A percentile compares a stretch with the other conserved stretches of the same genome.
These are phyloP conservation scores for Claviceps sorghi DNA, from an alignment of 2,329 filamentous ascomycete species.

Conservation along the genomic window DNA sequence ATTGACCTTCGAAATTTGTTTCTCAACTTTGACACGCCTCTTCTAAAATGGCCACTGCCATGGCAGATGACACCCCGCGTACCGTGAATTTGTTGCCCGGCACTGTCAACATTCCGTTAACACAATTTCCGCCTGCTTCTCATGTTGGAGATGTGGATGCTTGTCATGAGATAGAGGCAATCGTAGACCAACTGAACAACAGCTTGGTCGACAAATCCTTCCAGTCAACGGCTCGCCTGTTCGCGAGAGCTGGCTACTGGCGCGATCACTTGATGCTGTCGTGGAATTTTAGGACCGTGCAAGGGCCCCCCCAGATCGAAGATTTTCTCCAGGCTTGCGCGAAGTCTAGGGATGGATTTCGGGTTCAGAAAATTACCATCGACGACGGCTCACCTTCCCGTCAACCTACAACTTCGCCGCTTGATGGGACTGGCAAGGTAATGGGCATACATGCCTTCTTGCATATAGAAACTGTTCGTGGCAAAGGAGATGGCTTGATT, in stretches of 20 bases:
- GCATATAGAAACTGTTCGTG: slow-evolving; percentile 35
- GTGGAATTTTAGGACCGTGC: slow-evolving; percentile 40
- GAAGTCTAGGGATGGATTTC: slow-evolving; percentile 21
- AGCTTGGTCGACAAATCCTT: slow-evolving; percentile 22
- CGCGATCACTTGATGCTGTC: slow-evolving; percentile 42
- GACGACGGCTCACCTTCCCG: slow-evolving; percentile 30
- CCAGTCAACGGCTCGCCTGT: slow-evolving; percentile 20
- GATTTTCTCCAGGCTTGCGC: slow-evolving; percentile 22
- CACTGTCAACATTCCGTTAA: slow-evolving; percentile 37
- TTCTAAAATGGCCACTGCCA: not conserved
- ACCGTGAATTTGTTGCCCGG: slow-evolving; percentile 22
- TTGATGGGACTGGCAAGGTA: slow-evolving; percentile 35
- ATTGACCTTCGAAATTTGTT: not conserved
- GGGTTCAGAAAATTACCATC: slow-evolving; percentile 28
- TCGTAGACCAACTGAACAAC: slow-evolving; percentile 27
- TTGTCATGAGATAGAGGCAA: slow-evolving; percentile 20
- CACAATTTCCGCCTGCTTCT: slow-evolving; percentile 24
- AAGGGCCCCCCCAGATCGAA: slow-evolving; percentile 25
- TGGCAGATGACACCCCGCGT: not conserved
- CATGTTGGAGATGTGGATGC: slow-evolving; percentile 19
- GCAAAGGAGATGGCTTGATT: slow-evolving; percentile 40
- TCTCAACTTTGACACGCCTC: not conserved
- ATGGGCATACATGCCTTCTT: slow-evolving; percentile 44
- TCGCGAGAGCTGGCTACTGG: slow-evolving; percentile 37
- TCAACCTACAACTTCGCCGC: slow-evolving; percentile 26